Conservation (phyloP, 345 rosid genomes). For the Syzygium grande region DNA sequence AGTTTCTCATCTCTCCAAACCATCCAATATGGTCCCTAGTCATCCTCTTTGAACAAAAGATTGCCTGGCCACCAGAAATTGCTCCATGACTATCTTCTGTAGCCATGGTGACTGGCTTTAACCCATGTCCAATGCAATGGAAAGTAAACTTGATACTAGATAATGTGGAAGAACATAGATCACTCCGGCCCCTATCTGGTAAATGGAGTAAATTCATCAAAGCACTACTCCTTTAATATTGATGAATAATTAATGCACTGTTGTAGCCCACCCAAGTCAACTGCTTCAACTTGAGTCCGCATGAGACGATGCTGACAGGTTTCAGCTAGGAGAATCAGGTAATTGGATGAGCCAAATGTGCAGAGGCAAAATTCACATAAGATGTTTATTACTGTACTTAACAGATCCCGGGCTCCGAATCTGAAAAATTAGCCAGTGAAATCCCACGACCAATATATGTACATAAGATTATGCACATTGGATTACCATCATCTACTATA, state of each 20-base stretch:
- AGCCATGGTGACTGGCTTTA: neutral
- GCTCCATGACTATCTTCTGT: neutral
- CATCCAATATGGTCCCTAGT: neutral
- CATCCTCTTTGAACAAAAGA: neutral
- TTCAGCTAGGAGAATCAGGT: neutral
- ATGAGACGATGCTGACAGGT: neutral
- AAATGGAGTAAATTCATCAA: neutral
- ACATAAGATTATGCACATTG: neutral
- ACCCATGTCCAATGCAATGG: neutral
- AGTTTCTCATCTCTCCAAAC: neutral
- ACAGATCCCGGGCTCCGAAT: rapidly evolving
- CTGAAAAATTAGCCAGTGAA: neutral
- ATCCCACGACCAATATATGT: neutral
- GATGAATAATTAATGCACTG: neutral
- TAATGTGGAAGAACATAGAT: neutral
- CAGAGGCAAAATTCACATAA: neutral
- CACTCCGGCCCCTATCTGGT: neutral
- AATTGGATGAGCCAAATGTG: neutral
- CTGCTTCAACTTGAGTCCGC: neutral
- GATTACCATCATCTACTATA: neutral
- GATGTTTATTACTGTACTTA: neutral
- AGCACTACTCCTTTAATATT: neutral
- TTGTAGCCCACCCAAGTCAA: neutral
- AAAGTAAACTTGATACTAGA: neutral
- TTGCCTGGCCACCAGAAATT: neutral